Conservation (phyloP, 805 yeast species). For the Teunomyces funiuensis region DNA sequence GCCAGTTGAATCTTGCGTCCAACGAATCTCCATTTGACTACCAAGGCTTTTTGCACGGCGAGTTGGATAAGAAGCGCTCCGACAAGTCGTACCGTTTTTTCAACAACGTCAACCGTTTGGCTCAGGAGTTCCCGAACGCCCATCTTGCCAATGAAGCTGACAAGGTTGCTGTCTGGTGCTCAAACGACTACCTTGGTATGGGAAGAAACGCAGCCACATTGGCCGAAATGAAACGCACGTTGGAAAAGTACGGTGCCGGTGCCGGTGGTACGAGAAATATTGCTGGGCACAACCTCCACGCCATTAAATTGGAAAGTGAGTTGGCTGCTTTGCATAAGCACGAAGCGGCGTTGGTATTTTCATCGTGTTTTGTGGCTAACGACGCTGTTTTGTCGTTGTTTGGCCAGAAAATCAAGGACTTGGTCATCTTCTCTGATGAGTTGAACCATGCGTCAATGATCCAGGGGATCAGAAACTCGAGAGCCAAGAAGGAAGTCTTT, state of each 20-base stretch:
- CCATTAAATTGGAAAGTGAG: slow-evolving; percentile 83
- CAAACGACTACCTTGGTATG: slow-evolving; percentile 96
- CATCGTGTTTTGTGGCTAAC: slow-evolving; percentile 95
- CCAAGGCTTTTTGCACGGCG: slow-evolving; percentile 63
- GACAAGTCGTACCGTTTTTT: slow-evolving; percentile 95
- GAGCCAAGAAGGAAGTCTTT: slow-evolving; percentile 84
- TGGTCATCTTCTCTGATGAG: slow-evolving; percentile 90
- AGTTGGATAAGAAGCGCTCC: slow-evolving; percentile 68
- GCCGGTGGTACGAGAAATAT: slow-evolving; percentile 99
- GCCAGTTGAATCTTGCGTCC: slow-evolving; percentile 34
- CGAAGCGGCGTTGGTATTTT: slow-evolving; percentile 91
- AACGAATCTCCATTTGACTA: slow-evolving; percentile 66
- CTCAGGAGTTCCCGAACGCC: slow-evolving; percentile 90
- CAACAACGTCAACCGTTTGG: slow-evolving; percentile 95
- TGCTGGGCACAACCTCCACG: slow-evolving; percentile 94
- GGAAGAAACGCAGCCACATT: slow-evolving; percentile 76
- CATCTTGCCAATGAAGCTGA: slow-evolving; percentile 74
- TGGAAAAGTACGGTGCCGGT: slow-evolving; percentile 93
- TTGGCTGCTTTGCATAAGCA: slow-evolving; percentile 89
- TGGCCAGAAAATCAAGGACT: slow-evolving; percentile 86
- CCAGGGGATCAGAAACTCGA: slow-evolving; percentile 88
- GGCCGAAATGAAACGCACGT: slow-evolving; percentile 71
- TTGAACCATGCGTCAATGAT: slow-evolving; percentile 98
- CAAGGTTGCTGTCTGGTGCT: slow-evolving; percentile 98
- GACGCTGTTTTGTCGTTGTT: slow-evolving; percentile 90